Evolutionary conservation across 129 eudicot species (phyloP), one percentile per base, ranked within the genome.

Genomic region (Escallonia rubra): DNA sequence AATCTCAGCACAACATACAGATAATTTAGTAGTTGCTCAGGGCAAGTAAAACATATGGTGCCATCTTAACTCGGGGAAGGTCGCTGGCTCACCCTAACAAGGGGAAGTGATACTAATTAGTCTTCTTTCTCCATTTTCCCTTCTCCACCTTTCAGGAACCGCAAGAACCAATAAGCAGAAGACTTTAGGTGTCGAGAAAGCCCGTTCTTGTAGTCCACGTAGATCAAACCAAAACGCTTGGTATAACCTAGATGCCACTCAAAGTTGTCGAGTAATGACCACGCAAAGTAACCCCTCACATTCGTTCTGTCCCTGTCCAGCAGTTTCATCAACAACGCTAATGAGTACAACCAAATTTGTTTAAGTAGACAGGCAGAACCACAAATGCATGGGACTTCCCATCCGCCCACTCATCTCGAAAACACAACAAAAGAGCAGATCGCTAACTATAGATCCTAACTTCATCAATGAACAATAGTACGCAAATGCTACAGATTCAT

Each of bases 191-290:
- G 90, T 16, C 95, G 83, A 49, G 83, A 7, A 11, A 84, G 87
- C 50, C 78, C 80, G 7, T 87, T 81, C 58, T 79, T 84, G 78
- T 63, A 88, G 77, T 88, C 96, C 41, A 88, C 87, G 42, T 80
- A 82, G 34, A 82, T 55, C 76, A 88, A 60, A 52, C 96, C 93
- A 12, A 89, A 89, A 6, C 96, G 80, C 65, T 80, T 86, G 53
- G 96, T 89, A 62, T 86, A 86, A 38, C 96, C 96, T 34, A 59
- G 52, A n/a, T 34, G 61, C 96, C 96, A 90, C 77, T 90, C 96
- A 61, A 86, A 90, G 85, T 90, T 86, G 75, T 90, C 95, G 71
- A 90, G 77, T 61, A 90, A 67, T 6, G 96, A 90, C 96, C 97
- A 90, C 7, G 95, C 91, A 73, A 90, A 90, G 72, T 84, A 90